Evolutionary conservation across 208 protist genomes (phyloP), one percentile per base, ranked within the genome.

Genomic region (Crithidia brevicula): DNA sequence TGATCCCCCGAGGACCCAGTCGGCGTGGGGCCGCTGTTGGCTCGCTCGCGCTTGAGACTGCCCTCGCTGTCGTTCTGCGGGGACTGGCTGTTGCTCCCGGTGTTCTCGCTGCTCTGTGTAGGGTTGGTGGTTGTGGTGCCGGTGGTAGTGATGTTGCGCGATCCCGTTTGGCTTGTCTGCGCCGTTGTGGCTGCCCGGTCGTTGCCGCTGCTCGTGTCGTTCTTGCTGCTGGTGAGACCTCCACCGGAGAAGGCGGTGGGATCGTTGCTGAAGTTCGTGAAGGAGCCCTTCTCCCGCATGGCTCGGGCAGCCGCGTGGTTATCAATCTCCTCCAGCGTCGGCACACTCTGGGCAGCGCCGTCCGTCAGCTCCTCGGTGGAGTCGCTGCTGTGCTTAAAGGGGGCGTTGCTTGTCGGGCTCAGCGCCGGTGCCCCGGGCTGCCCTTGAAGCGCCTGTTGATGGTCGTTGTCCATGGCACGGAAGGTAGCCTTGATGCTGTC

Each of bases 201-300:
- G 46, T 49, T 46, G 45, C 42, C 27, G 36, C 57, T 47, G 47
- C 22, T 64, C 8, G 45, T 63, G 25, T 46, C 51, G 54, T 36
- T 56, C 23, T 64, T 69, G 62, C 60, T 76, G 62, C 54, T 76
- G 53, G 70, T 76, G 25, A 60, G 15, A 1, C 54, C 54, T 10
- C 53, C 61, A 30, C 31, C 45, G 23, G 31, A 62, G 20, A 46
- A 58, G 31, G 20, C 42, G 23, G 30, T 67, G 0, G 61, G 53
- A 27, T 63, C 61, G 8, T 25, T 3, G 45, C 10, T 53, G 49
- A 43, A 40, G 4, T 67, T 27, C 0, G 15, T 43, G 20, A 23
- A 31, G 36, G 40, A 54, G 34, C 8, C 50, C 13, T 33, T 65
- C 30, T 61, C 40, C 30, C 49, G 38, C 5, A 27, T 9, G 1